Evolutionary conservation across 2,329 filamentous ascomycete genomes (phyloP).

Genomic region (Aspergillus hiratsukae): DNA sequence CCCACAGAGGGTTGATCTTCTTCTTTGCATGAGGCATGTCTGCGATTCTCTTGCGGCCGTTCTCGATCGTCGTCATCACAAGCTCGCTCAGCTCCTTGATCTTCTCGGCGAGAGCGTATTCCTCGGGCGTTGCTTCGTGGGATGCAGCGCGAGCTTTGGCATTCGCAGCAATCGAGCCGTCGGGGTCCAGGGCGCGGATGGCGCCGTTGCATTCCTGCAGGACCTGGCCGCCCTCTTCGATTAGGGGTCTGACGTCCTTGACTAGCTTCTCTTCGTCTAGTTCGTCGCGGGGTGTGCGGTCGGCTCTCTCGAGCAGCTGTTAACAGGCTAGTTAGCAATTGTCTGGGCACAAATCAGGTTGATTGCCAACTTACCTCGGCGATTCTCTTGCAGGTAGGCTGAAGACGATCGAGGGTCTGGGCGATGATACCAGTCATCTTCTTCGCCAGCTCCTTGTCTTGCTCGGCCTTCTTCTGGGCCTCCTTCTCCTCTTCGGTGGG

Average conservation of each 20-base stretch:
- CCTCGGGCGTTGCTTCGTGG: conserved; percentile 73
- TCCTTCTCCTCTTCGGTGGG: conserved; percentile 43
- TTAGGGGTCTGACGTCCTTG: conserved; percentile 77
- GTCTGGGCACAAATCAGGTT: conserved; percentile 1
- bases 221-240: conserved; percentile 79
- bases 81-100: conserved; percentile 80
- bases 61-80: conserved; percentile 78
- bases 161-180: conserved; percentile 76
- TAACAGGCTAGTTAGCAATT: conserved; percentile 9
- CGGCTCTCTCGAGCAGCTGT: conserved; percentile 72
- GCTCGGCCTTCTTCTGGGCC: conserved; percentile 57
- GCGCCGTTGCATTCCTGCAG: conserved; percentile 81
- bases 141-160: conserved; percentile 76
- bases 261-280: conserved; percentile 88
- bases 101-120: conserved; percentile 76
- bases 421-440: conserved; percentile 70
- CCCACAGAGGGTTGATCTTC: conserved; percentile 88
- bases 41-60: conserved; percentile 80
- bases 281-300: conserved; percentile 77
- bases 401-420: conserved; percentile 76
- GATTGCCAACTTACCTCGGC: conserved; percentile 56
- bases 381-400: conserved; percentile 82
- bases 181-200: conserved; percentile 82
- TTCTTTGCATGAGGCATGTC: conserved; percentile 95
- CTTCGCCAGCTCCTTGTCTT: conserved; percentile 71